Conservation (phyloP, 495 filamentous ascomycete genomes). For the Aspergillus cavernicola region DNA sequence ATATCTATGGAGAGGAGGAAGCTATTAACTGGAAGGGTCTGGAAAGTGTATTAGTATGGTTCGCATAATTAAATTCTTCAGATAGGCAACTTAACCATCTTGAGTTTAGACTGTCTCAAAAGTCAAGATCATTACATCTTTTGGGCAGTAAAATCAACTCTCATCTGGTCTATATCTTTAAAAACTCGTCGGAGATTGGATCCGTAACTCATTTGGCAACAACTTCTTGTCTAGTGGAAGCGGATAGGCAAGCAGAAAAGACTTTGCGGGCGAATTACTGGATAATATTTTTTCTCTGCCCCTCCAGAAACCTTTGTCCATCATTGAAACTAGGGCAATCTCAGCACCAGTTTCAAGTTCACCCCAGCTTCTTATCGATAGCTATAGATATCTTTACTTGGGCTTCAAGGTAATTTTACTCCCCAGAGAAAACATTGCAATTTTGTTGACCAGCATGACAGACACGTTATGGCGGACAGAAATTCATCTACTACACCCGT, state of each 20-base stretch:
- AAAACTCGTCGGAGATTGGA: too few relatives aligned
- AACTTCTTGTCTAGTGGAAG: not conserved
- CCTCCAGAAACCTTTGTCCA: not conserved
- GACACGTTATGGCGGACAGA: slow-evolving; percentile 25
- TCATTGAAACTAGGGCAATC: too few relatives aligned
- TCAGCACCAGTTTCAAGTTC: too few relatives aligned
- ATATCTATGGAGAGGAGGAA: too few relatives aligned
- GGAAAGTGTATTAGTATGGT: too few relatives aligned
- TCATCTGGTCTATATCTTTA: too few relatives aligned
- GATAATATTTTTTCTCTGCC: not conserved
- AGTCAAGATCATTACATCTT: not conserved
- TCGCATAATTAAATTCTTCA: not conserved
- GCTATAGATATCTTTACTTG: too few relatives aligned
- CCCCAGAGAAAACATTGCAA: not conserved
- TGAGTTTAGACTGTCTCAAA: not conserved
- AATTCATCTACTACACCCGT: slow-evolving; percentile 34
- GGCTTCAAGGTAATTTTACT: not conserved
- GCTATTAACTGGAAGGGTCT: too few relatives aligned
- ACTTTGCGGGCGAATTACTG: not conserved
- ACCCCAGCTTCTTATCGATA: too few relatives aligned
- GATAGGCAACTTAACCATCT: not conserved
- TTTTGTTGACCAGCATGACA: not conserved
- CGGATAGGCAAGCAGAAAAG: not conserved
- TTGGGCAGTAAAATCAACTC: not conserved
- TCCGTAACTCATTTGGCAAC: not conserved